phyloP scores from a whole-genome alignment of 148 eudicot species.

The Diospyros kaki region DNA sequence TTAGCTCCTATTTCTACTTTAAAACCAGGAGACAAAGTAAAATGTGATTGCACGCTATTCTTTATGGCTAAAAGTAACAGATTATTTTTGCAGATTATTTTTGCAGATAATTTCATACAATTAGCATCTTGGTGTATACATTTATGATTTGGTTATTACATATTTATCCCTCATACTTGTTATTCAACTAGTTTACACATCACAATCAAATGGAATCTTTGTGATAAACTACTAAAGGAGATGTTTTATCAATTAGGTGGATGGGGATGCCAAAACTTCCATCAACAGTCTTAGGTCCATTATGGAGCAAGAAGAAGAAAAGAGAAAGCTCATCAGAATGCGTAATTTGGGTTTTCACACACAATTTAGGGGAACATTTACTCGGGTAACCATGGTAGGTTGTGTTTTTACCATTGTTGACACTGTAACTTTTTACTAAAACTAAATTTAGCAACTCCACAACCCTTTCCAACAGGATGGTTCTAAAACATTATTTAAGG shows the following conservation, averaged over 20 bases:
- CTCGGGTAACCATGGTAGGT: slow-evolving; percentile 74
- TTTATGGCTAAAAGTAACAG: background rate
- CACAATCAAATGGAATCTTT: slow-evolving; percentile 1
- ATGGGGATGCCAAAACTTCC: slow-evolving; percentile 45
- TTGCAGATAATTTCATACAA: background rate
- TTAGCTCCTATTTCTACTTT: background rate
- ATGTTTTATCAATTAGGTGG: slow-evolving; percentile 40
- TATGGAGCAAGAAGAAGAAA: slow-evolving; percentile 78
- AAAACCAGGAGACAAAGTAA: background rate
- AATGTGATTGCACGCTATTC: background rate
- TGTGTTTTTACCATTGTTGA: slow-evolving; percentile 7
- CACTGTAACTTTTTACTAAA: background rate
- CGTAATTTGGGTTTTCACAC: slow-evolving; percentile 51
- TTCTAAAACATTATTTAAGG: slow-evolving; percentile 67
- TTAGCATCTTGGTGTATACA: background rate
- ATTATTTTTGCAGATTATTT: background rate
- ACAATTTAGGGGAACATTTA: slow-evolving; percentile 77
- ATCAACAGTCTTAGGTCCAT: slow-evolving; percentile 59
- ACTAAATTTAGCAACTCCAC: slow-evolving; percentile 6
- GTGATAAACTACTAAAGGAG: background rate
- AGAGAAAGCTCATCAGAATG: slow-evolving; percentile 53
- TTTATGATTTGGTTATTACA: background rate
- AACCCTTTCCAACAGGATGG: slow-evolving; percentile 61
- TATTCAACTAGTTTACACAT: background rate
- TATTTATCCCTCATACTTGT: background rate